phyloP scores from a whole-genome alignment of 2,329 filamentous ascomycete genomes.

The Rutstroemia sp. region DNA sequence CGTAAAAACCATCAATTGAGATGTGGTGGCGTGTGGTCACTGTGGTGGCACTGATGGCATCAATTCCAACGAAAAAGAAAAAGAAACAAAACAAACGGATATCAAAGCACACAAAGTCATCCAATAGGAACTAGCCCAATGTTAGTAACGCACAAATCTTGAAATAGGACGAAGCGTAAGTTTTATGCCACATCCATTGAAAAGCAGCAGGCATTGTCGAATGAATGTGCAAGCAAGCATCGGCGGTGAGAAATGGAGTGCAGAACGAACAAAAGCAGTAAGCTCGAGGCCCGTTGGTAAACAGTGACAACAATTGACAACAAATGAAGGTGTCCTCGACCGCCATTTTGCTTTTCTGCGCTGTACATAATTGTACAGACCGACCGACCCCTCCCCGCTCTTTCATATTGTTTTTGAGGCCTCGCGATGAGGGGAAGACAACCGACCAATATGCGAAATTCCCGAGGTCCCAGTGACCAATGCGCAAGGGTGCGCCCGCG shows the following conservation, averaged over 20 bases:
- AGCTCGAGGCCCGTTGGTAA: neutral
- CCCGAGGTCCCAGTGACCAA: neutral
- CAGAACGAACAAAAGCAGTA: neutral
- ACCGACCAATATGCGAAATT: neutral
- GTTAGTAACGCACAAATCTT: constrained; percentile 2
- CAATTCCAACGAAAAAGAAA: too few relatives aligned
- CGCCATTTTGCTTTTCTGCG: constrained; percentile 19
- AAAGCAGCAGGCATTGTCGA: constrained; percentile 7
- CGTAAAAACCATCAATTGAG: neutral
- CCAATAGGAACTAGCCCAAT: constrained; percentile 6
- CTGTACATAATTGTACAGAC: neutral
- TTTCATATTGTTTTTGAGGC: constrained; percentile 15
- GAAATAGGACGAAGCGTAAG: neutral
- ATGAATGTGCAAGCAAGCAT: neutral
- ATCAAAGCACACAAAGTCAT: neutral
- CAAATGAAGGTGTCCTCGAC: constrained; percentile 15
- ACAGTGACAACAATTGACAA: neutral
- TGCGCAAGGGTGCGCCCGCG: neutral
- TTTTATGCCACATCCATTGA: neutral
- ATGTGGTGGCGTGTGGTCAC: too few relatives aligned
- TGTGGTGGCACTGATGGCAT: too few relatives aligned
- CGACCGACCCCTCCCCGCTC: constrained; percentile 12
- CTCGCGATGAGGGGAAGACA: neutral
- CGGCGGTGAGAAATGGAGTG: constrained; percentile 2
- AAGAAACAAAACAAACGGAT: neutral